Percentiles rank a stretch among this genome's conserved stretches.
These are phyloP conservation scores for Ramularia endophylla DNA, from an alignment of 2,329 filamentous ascomycete genomes.

Conservation along the genomic window DNA sequence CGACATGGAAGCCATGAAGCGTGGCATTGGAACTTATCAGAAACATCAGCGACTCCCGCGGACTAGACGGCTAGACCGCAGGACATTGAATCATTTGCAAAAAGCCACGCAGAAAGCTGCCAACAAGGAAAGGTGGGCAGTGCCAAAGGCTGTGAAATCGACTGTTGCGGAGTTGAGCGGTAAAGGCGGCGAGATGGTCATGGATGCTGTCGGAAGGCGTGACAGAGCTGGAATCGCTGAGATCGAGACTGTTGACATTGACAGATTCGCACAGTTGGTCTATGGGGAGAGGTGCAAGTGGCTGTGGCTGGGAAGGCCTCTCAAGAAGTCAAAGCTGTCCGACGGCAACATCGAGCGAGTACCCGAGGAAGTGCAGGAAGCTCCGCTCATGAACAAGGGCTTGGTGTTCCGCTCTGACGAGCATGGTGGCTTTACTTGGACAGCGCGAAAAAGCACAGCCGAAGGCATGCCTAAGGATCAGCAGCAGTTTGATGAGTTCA, in stretches of 20 bases:
- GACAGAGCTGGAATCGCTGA: conserved; percentile 89
- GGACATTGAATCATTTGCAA: conserved; percentile 76
- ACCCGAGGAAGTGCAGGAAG: conserved; percentile 10
- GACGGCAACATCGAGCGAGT: conserved; percentile 6
- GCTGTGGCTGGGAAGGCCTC: conserved; percentile 88
- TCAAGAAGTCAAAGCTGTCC: conserved; percentile 46
- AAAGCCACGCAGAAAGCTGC: conserved; percentile 84
- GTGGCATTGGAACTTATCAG: conserved; percentile 81
- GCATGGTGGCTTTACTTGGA: conserved; percentile 40
- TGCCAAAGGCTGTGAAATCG: conserved; percentile 90
- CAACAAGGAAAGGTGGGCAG: conserved; percentile 81
- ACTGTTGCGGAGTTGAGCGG: conserved; percentile 91
- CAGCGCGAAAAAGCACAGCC: conserved; percentile 43
- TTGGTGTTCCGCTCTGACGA: conserved; percentile 56
- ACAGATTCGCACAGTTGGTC: conserved; percentile 70
- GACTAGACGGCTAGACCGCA: conserved; percentile 72
- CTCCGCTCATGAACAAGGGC: conserved; percentile 23
- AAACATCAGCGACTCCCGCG: conserved; percentile 77
- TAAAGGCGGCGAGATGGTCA: conserved; percentile 88
- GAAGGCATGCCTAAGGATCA: conserved; percentile 38
- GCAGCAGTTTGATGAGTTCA: conserved; percentile 15
- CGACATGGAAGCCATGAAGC: conserved; percentile 74
- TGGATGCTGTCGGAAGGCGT: conserved; percentile 79
- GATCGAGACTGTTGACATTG: conserved; percentile 85
- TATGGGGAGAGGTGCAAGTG: conserved; percentile 83